Evolutionary conservation across 2,329 filamentous ascomycete species (phyloP), one percentile per base, ranked within the genome.

Genomic region (Aureobasidium namibiae): DNA sequence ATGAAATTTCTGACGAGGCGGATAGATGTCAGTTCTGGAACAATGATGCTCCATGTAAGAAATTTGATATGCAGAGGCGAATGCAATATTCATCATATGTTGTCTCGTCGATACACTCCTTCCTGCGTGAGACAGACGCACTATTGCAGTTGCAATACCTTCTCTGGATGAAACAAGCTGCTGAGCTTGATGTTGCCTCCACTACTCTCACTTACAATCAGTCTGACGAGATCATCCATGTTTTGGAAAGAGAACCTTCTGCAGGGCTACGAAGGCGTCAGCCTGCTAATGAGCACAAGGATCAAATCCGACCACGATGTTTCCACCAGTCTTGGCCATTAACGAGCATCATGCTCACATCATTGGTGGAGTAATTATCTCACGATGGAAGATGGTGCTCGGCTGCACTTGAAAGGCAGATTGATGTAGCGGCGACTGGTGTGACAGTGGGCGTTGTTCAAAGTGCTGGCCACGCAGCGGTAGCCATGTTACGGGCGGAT

Each of bases 141-240:
- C n/a, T n/a, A n/a, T n/a, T n/a, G n/a, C n/a, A n/a, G n/a, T n/a
- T n/a, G n/a, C n/a, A n/a, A n/a, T n/a, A n/a, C n/a, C n/a, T n/a
- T n/a, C n/a, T n/a, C n/a, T n/a, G n/a, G n/a, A n/a, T n/a, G n/a
- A n/a, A n/a, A 66, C 5, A 99, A 89, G 4, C 90, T 95, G 61
- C 97, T 90, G 71, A 99, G 97, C 75, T 99, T 99, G 56, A 94
- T 99, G 4, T 94, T 94, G 60, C 94, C 94, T 75, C 97, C 94
- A 66, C 94, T 94, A 71, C n/a, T n/a, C n/a, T 99, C 94, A 60
- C 92, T 88, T 57, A 99, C 91, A 59, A 99, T 87, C 33, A 96
- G 87, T 75, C 96, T 89, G 18, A 94, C 90, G 6, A 99, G 82
- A 61, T 92, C 88, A 54, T 85, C 84, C 9, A 91, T 83, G 72